Base-by-base conservation (phyloP, 352 stramenopile genomes). In the Pythium aristosporum region DNA sequence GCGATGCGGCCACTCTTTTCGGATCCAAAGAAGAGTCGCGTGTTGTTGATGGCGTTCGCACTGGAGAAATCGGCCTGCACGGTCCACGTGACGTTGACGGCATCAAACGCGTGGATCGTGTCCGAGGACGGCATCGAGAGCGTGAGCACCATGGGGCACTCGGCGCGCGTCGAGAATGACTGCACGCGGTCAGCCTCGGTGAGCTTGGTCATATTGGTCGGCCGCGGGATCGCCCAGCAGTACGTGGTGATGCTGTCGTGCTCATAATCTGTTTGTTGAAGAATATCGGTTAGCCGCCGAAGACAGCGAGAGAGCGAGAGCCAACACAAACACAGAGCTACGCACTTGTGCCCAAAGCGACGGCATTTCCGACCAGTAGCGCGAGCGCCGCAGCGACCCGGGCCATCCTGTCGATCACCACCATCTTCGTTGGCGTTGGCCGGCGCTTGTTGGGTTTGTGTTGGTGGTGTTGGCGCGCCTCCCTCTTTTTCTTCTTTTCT, bases 191-290 rank as follows among this genome's bases (percentile, higher is more conserved):
- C 68, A 21, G 47, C 48, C 47, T 70, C 58, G 30, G 63, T 63
- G 46, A 74, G 63, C 36, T 71, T 61, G 39, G 58, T 74, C 39
- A 41, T 16, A 39, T 68, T 71, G 23, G 59, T 63, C 20, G 32
- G 57, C 42, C 55, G 62, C 5, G 62, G 63, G 44, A 74, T 74
- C 34, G 55, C 48, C 68, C 68, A 74, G 43, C 68, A 74, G 58
- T 74, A 74, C 20, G 68, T 74, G 21, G 62, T 71, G 30, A 61
- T 42, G 52, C 43, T 52, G 50, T 74, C 68, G 48, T 71, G 68
- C 30, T 63, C 63, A 51, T 74, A 71, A 63, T 68, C 68, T 70
- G 39, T 46, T 46, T 15, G 6, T 46, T 46, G 2, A 13, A 4
- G 11, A 3, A 39, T 39, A 13, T 13, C 34, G 11, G 37, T 47